Evolutionary conservation across 106 monocot genomes (phyloP).

Genomic region (Allium fistulosum): DNA sequence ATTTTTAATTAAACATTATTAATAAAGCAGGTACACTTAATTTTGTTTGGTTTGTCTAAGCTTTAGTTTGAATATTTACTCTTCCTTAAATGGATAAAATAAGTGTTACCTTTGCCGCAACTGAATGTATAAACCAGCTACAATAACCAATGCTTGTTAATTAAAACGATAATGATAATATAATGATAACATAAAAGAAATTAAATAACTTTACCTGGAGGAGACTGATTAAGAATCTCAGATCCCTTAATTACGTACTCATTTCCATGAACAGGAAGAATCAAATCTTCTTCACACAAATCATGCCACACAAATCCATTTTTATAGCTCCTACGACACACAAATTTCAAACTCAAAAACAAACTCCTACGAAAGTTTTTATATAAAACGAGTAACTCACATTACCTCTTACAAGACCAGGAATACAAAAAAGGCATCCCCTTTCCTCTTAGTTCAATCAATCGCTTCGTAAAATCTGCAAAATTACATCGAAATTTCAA

Average conservation of each 20-base stretch:
- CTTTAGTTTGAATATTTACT: no score
- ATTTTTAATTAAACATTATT: no score
- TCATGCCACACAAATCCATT: slow-evolving; percentile 95
- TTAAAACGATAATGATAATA: no score
- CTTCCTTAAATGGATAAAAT: no score
- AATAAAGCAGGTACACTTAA: no score
- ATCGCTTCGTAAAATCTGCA: slow-evolving; percentile 60
- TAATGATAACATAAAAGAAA: no score
- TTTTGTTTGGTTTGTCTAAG: no score
- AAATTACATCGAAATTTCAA: background rate
- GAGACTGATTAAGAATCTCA: slow-evolving; percentile 51
- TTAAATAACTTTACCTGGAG: slow-evolving; percentile 34
- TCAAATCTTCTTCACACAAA: slow-evolving; percentile 61
- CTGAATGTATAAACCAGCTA: no score
- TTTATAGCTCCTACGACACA: slow-evolving; percentile 65
- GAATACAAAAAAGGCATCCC: slow-evolving; percentile 76
- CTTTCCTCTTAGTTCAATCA: slow-evolving; percentile 65
- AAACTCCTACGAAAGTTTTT: background rate
- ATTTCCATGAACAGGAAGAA: slow-evolving; percentile 54
- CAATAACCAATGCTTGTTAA: no score
- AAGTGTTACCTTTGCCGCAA: no score
- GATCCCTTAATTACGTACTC: slow-evolving; percentile 92
- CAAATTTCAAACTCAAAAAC: slow-evolving; percentile 2
- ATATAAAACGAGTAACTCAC: background rate
- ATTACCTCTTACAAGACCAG: slow-evolving; percentile 94